These are phyloP conservation scores for Colletotrichum sp. DNA, from an alignment of 2,329 filamentous ascomycete genomes.

Conservation along the genomic window DNA sequence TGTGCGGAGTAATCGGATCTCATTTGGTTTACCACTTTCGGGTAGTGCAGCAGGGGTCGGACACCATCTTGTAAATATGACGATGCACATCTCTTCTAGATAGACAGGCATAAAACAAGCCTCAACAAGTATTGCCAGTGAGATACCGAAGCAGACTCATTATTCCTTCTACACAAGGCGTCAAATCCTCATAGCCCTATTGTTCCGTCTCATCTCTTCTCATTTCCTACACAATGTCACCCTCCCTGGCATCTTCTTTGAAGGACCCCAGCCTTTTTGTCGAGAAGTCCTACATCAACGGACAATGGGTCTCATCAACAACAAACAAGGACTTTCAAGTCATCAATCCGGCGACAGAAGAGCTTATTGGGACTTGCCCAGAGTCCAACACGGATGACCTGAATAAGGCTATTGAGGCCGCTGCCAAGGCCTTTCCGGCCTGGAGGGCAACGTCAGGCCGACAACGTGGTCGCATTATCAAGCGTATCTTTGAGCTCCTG, in stretches of 20 bases:
- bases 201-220: neutral
- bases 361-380: slow-evolving; percentile 71
- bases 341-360: slow-evolving; percentile 69
- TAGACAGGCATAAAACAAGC: neutral
- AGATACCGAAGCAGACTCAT: neutral
- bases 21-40: neutral
- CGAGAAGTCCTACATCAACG: slow-evolving; percentile 1
- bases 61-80: neutral
- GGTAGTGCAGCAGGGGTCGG: neutral
- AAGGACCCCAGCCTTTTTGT: slow-evolving; percentile 2
- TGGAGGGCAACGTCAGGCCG: slow-evolving; percentile 63
- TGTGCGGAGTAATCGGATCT: neutral
- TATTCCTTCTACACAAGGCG: neutral
- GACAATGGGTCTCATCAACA: neutral
- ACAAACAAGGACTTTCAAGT: slow-evolving; percentile 1
- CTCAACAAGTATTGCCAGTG: neutral
- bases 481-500: slow-evolving; percentile 68
- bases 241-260: neutral
- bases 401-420: slow-evolving; percentile 70
- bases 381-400: slow-evolving; percentile 71
- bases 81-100: neutral
- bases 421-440: slow-evolving; percentile 62
- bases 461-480: slow-evolving; percentile 60
- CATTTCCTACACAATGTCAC: neutral
- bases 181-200: neutral